Evolutionary conservation across 2,329 filamentous ascomycete species (phyloP), one percentile per base, ranked within the genome.

Genomic region (Chaetomium sp.): DNA sequence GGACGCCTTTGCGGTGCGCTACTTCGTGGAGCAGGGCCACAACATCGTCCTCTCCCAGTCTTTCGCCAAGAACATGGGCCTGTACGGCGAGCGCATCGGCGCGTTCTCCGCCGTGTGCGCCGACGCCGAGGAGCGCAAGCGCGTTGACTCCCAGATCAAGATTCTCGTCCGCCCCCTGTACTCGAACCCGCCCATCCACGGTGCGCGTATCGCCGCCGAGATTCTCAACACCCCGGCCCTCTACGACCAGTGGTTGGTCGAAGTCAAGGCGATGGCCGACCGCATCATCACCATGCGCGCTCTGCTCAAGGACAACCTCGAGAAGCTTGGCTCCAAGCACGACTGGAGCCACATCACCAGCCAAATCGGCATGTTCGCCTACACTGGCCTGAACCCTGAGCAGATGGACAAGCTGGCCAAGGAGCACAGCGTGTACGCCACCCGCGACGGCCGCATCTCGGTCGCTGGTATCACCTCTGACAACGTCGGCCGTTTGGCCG

Each of bases 31-130:
- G 76, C 79, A 96, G 77, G 92, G 92, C 67, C 91, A 96, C 79
- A 84, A 90, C 70, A 84, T 94, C 70, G 86, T 85, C 69, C 84
- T 97, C 61, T 87, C 88, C 68, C 92, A 97, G 79, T 94, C 88
- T 53, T 97, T 97, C 74, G 92, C 92, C 72, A 97, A 97, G 87
- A 99, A 99, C 84, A 97, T 99, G 92, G 94, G 94, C 77, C 89
- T 99, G 61, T 97, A 99, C 72, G 94, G 94, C 71, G 94, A 99
- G 81, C 92, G 94, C 77, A 90, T 95, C 59, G 94, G 94, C 69
- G 91, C 91, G 63, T 97, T 99, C 82, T 96, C 91, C 66, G 81
- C 97, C 64, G 88, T 96, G 67, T 88, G 87, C 71, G 86, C 85
- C 65, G 86, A 88, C 43, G 80, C 85, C 61, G 91, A 91, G 65